These are phyloP conservation scores for Rosa chinensis DNA, from an alignment of 306 rosid species.

Conservation along the genomic window DNA sequence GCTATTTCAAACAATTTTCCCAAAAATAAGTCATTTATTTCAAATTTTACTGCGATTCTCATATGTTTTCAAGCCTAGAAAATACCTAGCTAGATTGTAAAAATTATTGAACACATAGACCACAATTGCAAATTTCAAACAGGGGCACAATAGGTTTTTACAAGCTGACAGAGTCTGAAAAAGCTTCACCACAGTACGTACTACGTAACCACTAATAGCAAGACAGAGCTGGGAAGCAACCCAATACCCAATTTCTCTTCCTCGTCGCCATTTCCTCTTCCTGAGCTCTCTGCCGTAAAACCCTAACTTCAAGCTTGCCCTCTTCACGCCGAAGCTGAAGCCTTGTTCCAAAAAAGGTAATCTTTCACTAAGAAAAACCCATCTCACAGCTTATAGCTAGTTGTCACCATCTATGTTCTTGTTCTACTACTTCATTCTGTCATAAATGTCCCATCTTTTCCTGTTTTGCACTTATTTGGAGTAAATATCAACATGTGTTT, in stretches of 20 bases:
- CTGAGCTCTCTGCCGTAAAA: not conserved
- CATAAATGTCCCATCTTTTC: not conserved
- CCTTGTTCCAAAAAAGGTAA: conserved; percentile 6
- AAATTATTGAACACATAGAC: not conserved
- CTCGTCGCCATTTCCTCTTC: not conserved
- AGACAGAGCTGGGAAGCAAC: not conserved
- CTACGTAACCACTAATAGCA: not conserved
- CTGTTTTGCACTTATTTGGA: not conserved
- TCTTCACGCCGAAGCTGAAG: not conserved
- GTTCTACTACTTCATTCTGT: not conserved
- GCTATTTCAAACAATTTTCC: not conserved
- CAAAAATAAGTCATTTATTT: not conserved
- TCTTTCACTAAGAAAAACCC: not conserved
- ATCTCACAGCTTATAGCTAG: not conserved
- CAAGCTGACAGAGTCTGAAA: not conserved
- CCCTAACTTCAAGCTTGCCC: conserved; percentile 13
- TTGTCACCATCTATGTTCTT: not conserved
- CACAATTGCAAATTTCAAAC: not conserved
- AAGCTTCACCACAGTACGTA: not conserved
- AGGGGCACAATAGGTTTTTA: not conserved
- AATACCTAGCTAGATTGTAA: no score
- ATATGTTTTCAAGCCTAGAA: not conserved
- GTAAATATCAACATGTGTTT: not conserved
- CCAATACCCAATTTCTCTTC: not conserved
- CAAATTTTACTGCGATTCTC: not conserved